phyloP scores from a whole-genome alignment of 1,284 basidiomycete species.

The Entoloma clypeatum region DNA sequence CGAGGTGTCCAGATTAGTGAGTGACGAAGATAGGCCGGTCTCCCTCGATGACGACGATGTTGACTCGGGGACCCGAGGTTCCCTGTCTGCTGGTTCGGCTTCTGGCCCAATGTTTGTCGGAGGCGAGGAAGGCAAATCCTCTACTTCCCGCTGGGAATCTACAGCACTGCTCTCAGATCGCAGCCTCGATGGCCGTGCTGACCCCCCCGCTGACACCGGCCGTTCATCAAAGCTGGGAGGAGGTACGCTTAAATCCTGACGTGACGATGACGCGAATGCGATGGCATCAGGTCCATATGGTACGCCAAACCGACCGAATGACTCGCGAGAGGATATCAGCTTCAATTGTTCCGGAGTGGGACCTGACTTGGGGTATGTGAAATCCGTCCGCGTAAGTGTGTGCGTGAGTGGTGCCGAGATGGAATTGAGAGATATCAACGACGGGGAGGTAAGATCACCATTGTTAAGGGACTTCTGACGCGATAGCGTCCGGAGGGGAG shows the following conservation, averaged over 20 bases:
- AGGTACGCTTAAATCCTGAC: conserved; percentile 31
- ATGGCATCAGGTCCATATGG: conserved; percentile 52
- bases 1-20: background rate
- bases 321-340: conserved; percentile 46
- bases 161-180: conserved; percentile 22
- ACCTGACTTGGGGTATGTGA: conserved; percentile 46
- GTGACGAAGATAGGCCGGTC: too few species aligned
- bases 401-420: conserved; percentile 52
- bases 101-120: conserved; percentile 1
- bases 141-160: conserved; percentile 8
- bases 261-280: conserved; percentile 41
- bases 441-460: conserved; percentile 40
- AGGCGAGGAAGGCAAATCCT: conserved; percentile 1
- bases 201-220: conserved; percentile 1
- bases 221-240: conserved; percentile 38
- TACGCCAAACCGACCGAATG: conserved; percentile 45
- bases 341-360: conserved; percentile 52
- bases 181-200: conserved; percentile 23
- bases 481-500: conserved; percentile 38
- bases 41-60: too few species aligned
- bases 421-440: conserved; percentile 45
- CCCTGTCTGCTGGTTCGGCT: background rate
- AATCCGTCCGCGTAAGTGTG: conserved; percentile 46
- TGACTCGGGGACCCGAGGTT: too few species aligned
- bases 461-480: conserved; percentile 38